Evolutionary conservation across 768 basidiomycete genomes (phyloP).

Genomic region (Amanita subjunquillea): DNA sequence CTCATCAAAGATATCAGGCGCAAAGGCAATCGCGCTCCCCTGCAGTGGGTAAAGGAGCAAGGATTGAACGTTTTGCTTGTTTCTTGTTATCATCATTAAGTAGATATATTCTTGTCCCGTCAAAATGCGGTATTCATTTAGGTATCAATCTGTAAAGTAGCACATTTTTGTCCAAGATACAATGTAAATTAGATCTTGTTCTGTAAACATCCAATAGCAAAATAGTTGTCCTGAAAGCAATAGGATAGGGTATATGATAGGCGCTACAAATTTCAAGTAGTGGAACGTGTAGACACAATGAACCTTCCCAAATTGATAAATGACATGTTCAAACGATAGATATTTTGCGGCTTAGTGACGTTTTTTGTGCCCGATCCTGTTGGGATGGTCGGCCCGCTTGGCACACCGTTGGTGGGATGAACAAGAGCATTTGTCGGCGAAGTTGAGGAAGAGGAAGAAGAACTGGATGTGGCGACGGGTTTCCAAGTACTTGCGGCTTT

Average conservation of each 20-base stretch:
- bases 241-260: neutral
- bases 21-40: slow-evolving; percentile 33
- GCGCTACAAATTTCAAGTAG: neutral
- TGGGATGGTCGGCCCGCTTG: slow-evolving; percentile 22
- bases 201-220: neutral
- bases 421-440: no score
- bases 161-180: neutral
- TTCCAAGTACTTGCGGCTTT: slow-evolving; percentile 12
- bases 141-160: neutral
- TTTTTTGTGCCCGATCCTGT: slow-evolving; percentile 15
- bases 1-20: slow-evolving; percentile 50
- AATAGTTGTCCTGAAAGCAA: neutral
- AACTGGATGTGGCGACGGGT: neutral
- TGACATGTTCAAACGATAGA: slow-evolving; percentile 22
- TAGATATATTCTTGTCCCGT: neutral
- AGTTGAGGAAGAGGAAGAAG: slow-evolving; percentile 5
- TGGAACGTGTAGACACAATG: slow-evolving; percentile 15
- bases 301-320: slow-evolving; percentile 26
- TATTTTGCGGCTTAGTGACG: slow-evolving; percentile 18
- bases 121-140: neutral
- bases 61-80: slow-evolving; percentile 60
- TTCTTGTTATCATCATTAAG: slow-evolving; percentile 26
- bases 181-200: neutral
- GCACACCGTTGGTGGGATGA: slow-evolving; percentile 13
- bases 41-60: slow-evolving; percentile 52